phyloP scores from a whole-genome alignment of 2,329 filamentous ascomycete species.

The Dothiorella sarmentorum region DNA sequence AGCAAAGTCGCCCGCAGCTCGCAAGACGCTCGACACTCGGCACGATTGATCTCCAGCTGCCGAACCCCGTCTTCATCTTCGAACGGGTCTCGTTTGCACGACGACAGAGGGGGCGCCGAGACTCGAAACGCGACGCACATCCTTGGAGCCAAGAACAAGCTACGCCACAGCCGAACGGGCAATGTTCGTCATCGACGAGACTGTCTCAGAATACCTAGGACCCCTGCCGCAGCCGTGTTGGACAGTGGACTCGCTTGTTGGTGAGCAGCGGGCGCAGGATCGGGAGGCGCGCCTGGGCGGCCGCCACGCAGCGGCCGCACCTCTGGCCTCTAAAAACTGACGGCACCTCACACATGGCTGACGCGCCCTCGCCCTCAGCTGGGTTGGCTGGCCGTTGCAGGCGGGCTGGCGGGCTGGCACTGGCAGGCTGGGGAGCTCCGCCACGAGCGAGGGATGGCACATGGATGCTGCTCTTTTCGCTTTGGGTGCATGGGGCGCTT shows the following conservation, averaged over 20 bases:
- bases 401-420: not conserved
- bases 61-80: not conserved
- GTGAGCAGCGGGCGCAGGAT: not conserved
- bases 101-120: not conserved
- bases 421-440: not conserved
- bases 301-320: not conserved
- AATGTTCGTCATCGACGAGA: constrained; percentile 3
- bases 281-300: not conserved
- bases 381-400: not conserved
- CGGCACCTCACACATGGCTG: not conserved
- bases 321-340: not conserved
- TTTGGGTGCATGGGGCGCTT: not conserved
- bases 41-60: not conserved
- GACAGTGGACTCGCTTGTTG: not conserved
- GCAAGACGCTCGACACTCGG: not conserved
- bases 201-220: constrained; percentile 12
- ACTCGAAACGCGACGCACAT: constrained; percentile 7
- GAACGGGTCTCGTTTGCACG: constrained; percentile 4
- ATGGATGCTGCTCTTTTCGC: not conserved
- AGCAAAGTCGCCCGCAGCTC: not conserved
- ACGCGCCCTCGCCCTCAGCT: not conserved
- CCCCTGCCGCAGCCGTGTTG: not conserved
- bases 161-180: constrained; percentile 9
- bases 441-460: too few species aligned
- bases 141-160: not conserved